Evolutionary conservation across 805 yeast genomes (phyloP), one percentile per base, ranked within the genome.

Genomic region (Torulaspora gathmanii): DNA sequence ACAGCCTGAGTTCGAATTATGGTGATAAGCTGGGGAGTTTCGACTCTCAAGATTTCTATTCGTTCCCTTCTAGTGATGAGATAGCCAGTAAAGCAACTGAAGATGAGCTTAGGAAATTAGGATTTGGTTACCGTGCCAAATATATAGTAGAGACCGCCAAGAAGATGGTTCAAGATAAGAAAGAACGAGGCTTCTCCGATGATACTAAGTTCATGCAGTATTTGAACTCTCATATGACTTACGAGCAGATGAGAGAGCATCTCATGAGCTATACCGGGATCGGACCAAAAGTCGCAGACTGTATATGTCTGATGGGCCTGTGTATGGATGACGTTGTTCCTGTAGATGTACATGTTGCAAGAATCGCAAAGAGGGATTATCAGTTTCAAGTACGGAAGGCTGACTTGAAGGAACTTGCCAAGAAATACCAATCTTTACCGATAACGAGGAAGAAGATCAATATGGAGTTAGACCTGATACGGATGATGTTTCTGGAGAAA

Each of bases 261-360:
- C 67, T 93, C 33, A 70, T 83, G 51, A 72, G 76, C 49, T 83
- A 85, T 54, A 71, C 77, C 3, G 99, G 99, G 0, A 96, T 93
- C 0, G 99, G 99, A 0, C 98, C 98, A 0, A 93, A 93, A 67
- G 98, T 93, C 1, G 97, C 99, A 0, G 99, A 93, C 56, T 93
- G 99, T 63, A 93, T 93, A 12, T 82, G 95, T 52, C 70, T 93
- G 36, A 91, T 93, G 97, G 68, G 68, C 1, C 44, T 64, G 36
- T 50, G 46, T 15, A 70, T 91, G 49, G 87, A 85, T 57, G 87
- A 83, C 45, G 78, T 87, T 9, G 96, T 93, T 3, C 99, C 99
- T 0, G 86, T 93, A 1, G 99, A 93, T 63, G 95, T 97, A 0
- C 99, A 93, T 60, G 95, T 93, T 17, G 85, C 82, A 70, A 87